Conservation (phyloP, 176 grass and related monocot species). For the Oryza glumipatula region DNA sequence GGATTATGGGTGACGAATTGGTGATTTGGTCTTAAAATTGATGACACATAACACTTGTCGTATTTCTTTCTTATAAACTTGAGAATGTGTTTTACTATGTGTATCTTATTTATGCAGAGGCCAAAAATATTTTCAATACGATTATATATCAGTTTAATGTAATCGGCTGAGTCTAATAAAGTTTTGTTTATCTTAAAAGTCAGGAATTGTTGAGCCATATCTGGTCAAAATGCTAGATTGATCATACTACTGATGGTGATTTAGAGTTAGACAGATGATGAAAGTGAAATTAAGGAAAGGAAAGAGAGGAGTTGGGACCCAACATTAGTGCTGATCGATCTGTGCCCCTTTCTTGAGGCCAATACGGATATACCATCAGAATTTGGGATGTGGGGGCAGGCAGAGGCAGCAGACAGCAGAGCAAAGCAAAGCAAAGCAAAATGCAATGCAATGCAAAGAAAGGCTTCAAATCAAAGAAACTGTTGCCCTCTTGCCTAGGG, state of each 20-base stretch:
- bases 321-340: slow-evolving; percentile 32
- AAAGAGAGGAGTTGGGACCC: background rate
- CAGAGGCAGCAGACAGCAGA: background rate
- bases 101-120: no score
- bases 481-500: slow-evolving; percentile 54
- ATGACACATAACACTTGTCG: no score
- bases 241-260: background rate
- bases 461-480: slow-evolving; percentile 61
- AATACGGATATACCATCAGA: slow-evolving; percentile 21
- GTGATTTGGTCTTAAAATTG: no score
- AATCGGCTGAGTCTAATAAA: no score
- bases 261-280: background rate
- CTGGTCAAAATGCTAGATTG: background rate
- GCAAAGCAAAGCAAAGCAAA: background rate
- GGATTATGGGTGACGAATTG: no score
- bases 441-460: slow-evolving; percentile 7
- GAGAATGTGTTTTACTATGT: no score
- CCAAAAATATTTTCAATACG: no score
- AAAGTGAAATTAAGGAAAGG: background rate
- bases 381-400: slow-evolving; percentile 28
- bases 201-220: background rate
- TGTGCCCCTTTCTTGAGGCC: slow-evolving; percentile 19
- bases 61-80: no score
- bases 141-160: no score
- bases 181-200: no score